These are phyloP conservation scores for Fraxinus cuspidata DNA, from an alignment of 257 asterid genomes.

Conservation along the genomic window DNA sequence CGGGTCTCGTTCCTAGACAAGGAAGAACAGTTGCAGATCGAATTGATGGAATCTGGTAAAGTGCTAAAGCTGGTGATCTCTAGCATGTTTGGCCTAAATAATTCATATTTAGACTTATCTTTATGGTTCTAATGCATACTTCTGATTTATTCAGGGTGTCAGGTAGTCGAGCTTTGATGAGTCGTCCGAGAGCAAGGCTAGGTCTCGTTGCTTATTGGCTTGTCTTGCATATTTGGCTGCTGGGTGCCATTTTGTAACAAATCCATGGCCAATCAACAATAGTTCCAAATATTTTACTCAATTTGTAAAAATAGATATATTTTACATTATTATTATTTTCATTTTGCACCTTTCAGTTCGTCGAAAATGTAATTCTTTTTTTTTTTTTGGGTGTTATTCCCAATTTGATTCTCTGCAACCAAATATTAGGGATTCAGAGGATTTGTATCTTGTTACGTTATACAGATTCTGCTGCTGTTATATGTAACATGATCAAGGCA, in stretches of 20 bases:
- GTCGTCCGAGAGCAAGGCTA: slow-evolving; percentile 86
- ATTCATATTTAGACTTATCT: neutral
- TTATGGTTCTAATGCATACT: slow-evolving; percentile 22
- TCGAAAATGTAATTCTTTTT: slow-evolving; percentile 37
- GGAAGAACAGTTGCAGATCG: slow-evolving; percentile 87
- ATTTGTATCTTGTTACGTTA: slow-evolving; percentile 31
- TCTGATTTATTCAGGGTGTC: slow-evolving; percentile 70
- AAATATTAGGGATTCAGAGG: slow-evolving; percentile 61
- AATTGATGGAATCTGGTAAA: slow-evolving; percentile 90
- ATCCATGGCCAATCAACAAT: slow-evolving; percentile 13
- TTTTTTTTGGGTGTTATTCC: neutral
- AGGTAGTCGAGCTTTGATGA: slow-evolving; percentile 83
- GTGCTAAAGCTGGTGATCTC: slow-evolving; percentile 16
- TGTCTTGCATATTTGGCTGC: slow-evolving; percentile 76
- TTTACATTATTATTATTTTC: slow-evolving; percentile 20
- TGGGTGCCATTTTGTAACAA: slow-evolving; percentile 70
- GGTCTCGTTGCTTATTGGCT: slow-evolving; percentile 79
- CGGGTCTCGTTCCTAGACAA: slow-evolving; percentile 90
- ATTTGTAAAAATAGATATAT: slow-evolving; percentile 40
- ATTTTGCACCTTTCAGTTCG: slow-evolving; percentile 17
- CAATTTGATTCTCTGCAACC: slow-evolving; percentile 62
- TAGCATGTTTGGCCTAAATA: neutral
- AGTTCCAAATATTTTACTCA: slow-evolving; percentile 23
- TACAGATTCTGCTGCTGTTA: slow-evolving; percentile 22
- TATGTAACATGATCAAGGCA: slow-evolving; percentile 19